phyloP scores from a whole-genome alignment of 2,329 filamentous ascomycete species.

The Fusarium incarnatum region DNA sequence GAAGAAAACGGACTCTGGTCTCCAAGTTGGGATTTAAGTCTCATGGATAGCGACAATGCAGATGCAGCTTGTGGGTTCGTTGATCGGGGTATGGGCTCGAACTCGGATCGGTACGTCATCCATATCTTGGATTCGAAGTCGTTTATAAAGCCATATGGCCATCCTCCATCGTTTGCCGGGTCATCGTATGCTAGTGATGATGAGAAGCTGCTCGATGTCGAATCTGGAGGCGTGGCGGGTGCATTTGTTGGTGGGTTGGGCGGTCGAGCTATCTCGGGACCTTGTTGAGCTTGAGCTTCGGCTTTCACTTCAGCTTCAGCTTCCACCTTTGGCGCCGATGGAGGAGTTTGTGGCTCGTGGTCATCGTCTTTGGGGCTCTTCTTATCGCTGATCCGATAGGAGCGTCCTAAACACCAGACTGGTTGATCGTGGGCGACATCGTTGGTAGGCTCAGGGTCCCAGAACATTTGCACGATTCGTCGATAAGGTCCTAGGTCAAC shows the following conservation, averaged over 20 bases:
- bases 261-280: conserved; percentile 35
- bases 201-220: conserved; percentile 63
- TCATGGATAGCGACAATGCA: conserved; percentile 84
- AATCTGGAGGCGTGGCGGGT: conserved; percentile 61
- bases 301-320: conserved; percentile 15
- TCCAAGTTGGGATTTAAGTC: conserved; percentile 81
- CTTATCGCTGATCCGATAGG: conserved; percentile 58
- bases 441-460: conserved; percentile 90
- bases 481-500: conserved; percentile 81
- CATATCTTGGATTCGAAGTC: conserved; percentile 95
- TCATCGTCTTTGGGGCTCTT: conserved; percentile 19
- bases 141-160: conserved; percentile 87
- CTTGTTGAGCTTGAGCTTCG: conserved; percentile 19
- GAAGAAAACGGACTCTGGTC: conserved; percentile 88
- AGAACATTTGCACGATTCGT: conserved; percentile 89
- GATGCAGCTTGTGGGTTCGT: conserved; percentile 76
- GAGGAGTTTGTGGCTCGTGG: conserved; percentile 41
- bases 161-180: conserved; percentile 65
- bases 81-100: conserved; percentile 83
- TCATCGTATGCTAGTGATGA: conserved; percentile 64
- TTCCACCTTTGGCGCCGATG: conserved; percentile 29
- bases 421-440: conserved; percentile 73
- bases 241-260: conserved; percentile 45
- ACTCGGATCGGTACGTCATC: conserved; percentile 95
- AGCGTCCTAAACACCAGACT: conserved; percentile 83